These are phyloP conservation scores for Persicaria maculosa DNA, from an alignment of 148 eudicot genomes.

Conservation along the genomic window DNA sequence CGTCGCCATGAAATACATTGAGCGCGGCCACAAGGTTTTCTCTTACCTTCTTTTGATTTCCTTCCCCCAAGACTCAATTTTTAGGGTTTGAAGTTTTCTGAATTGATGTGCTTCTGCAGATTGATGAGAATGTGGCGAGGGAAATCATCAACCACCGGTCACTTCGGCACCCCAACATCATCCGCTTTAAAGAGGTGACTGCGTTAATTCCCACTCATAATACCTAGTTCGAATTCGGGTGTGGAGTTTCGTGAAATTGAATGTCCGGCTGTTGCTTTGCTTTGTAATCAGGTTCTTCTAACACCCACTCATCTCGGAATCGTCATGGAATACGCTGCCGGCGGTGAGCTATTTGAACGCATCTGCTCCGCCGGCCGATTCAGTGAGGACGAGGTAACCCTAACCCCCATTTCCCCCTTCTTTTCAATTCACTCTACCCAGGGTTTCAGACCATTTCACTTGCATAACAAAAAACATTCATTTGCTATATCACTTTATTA, in stretches of 20 bases:
- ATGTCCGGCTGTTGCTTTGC: not conserved
- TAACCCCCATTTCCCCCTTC: not conserved
- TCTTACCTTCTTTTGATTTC: not conserved
- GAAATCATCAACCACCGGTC: conserved; percentile 71
- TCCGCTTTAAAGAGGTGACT: conserved; percentile 64
- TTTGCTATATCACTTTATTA: no score
- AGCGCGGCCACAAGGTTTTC: conserved; percentile 43
- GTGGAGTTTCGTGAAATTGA: not conserved
- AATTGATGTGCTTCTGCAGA: conserved; percentile 23
- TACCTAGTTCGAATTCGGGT: not conserved
- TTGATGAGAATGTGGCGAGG: conserved; percentile 70
- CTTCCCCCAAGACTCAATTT: not conserved
- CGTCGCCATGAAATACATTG: conserved; percentile 60
- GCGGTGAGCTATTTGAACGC: conserved; percentile 70
- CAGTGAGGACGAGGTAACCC: conserved; percentile 55
- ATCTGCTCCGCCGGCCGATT: conserved; percentile 65
- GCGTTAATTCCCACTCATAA: not conserved
- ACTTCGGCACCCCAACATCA: conserved; percentile 64
- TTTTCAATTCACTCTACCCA: not conserved
- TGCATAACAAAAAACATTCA: no score
- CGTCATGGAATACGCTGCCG: conserved; percentile 81
- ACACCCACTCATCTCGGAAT: conserved; percentile 75
- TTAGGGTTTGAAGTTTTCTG: conserved; percentile 7
- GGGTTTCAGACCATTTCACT: no score
- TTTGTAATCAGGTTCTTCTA: conserved; percentile 38